Percentiles rank a stretch among this genome's conserved stretches.
Conservation (phyloP, 768 basidiomycete species). For the Leccinum fibrillosum region DNA sequence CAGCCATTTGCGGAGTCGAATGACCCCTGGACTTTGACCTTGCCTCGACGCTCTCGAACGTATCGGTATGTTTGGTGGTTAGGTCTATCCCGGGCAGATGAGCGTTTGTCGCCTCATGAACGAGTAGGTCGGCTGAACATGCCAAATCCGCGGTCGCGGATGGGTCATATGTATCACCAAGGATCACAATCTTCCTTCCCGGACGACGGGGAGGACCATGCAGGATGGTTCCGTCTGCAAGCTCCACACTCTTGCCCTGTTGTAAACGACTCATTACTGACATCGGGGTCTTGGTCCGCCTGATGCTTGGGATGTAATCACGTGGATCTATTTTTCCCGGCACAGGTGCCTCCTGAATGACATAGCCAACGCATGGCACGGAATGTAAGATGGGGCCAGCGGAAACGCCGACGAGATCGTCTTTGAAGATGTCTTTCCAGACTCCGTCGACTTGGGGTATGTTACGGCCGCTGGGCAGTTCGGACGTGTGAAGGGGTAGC, state of each 20-base stretch:
- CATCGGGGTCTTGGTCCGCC: slow-evolving; percentile 67
- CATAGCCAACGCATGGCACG: slow-evolving; percentile 78
- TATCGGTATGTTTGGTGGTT: slow-evolving; percentile 58
- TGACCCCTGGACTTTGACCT: slow-evolving; percentile 78
- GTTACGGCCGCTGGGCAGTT: slow-evolving; percentile 60
- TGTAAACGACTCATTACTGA: slow-evolving; percentile 65
- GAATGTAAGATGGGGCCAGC: slow-evolving; percentile 80
- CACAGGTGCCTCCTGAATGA: slow-evolving; percentile 64
- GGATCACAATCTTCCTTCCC: slow-evolving; percentile 75
- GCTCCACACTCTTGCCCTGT: slow-evolving; percentile 56
- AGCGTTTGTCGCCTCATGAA: slow-evolving; percentile 92
- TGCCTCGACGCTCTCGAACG: slow-evolving; percentile 55
- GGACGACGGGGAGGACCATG: slow-evolving; percentile 60
- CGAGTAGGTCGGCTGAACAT: slow-evolving; percentile 62
- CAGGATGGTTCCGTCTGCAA: slow-evolving; percentile 71
- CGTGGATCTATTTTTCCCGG: slow-evolving; percentile 75
- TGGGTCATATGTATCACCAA: slow-evolving; percentile 85
- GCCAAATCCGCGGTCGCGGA: slow-evolving; percentile 62
- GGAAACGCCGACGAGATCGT: slow-evolving; percentile 56
- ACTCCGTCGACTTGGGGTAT: slow-evolving; percentile 55
- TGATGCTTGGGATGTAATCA: slow-evolving; percentile 64
- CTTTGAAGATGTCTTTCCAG: slow-evolving; percentile 66
- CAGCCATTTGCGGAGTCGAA: slow-evolving; percentile 91
- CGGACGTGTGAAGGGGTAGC: slow-evolving; percentile 48
- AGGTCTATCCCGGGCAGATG: slow-evolving; percentile 65